These are phyloP conservation scores for Albizia julibrissin DNA, from an alignment of 306 rosid species.

Conservation along the genomic window DNA sequence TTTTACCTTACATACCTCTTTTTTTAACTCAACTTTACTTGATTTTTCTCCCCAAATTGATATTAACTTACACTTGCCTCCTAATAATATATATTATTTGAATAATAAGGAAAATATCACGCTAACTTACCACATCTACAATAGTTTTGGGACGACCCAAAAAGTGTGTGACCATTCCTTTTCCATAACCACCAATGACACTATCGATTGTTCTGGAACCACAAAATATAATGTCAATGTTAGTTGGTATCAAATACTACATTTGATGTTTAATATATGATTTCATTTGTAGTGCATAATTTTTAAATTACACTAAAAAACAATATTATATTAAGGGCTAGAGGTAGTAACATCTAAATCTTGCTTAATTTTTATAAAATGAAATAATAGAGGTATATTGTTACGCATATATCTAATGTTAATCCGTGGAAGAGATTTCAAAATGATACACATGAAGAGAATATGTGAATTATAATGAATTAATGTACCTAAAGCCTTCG, in stretches of 20 bases:
- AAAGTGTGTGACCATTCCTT: not conserved
- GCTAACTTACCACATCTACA: not conserved
- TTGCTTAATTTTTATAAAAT: not conserved
- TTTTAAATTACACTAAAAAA: too few species aligned
- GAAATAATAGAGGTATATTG: not conserved
- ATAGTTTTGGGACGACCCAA: not conserved
- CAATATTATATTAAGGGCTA: too few species aligned
- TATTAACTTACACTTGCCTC: too few species aligned
- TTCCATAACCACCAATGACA: not conserved
- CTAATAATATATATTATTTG: too few species aligned
- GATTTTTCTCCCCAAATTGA: too few species aligned
- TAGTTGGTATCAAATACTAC: not conserved
- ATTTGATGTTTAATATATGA: too few species aligned
- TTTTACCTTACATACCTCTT: too few species aligned
- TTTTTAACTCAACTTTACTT: too few species aligned
- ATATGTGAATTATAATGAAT: not conserved
- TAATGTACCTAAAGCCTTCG: not conserved
- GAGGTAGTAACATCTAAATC: too few species aligned
- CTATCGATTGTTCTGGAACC: not conserved
- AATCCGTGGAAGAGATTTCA: too few species aligned
- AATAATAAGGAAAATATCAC: not conserved
- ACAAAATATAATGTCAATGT: not conserved
- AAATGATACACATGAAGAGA: not conserved
- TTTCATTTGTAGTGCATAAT: too few species aligned
- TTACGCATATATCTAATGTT: too few species aligned